Evolutionary conservation across 148 eudicot species (phyloP).

Genomic region (Rhododendron simsii): DNA sequence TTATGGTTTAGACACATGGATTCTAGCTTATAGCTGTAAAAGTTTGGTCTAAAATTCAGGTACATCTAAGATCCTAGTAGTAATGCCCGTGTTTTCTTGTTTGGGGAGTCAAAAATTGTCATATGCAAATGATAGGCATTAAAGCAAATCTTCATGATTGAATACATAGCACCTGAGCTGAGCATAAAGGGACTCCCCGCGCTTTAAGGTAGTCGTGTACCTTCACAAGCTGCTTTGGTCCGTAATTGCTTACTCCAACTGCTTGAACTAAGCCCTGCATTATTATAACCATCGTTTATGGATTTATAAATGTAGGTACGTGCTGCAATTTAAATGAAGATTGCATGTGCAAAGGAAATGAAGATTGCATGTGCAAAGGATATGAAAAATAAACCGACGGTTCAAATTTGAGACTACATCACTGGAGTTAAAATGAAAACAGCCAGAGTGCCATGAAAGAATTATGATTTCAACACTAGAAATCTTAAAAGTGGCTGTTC

Average conservation of each 20-base stretch:
- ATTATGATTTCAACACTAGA: not conserved
- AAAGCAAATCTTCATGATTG: not conserved
- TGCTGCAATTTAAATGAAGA: constrained; percentile 1
- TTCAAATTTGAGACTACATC: not conserved
- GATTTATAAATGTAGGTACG: not conserved
- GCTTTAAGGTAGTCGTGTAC: constrained; percentile 65
- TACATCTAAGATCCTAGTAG: not conserved
- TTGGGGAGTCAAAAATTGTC: not conserved
- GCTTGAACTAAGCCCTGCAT: constrained; percentile 91
- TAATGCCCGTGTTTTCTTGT: not conserved
- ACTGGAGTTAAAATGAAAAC: no score
- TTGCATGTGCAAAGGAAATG: not conserved
- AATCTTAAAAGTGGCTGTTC: not conserved
- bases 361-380: not conserved
- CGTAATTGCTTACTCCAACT: constrained; percentile 96
- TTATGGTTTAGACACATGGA: not conserved
- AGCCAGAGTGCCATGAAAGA: not conserved
- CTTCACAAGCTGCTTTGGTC: constrained; percentile 89
- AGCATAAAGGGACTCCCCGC: constrained; percentile 81
- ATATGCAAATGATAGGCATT: not conserved
- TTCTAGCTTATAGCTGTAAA: not conserved
- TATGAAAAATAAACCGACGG: not conserved
- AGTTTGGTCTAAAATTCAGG: not conserved
- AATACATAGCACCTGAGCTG: constrained; percentile 71
- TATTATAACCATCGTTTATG: not conserved